These are phyloP conservation scores for Irpex sp. DNA, from an alignment of 1,284 basidiomycete species.

Conservation along the genomic window DNA sequence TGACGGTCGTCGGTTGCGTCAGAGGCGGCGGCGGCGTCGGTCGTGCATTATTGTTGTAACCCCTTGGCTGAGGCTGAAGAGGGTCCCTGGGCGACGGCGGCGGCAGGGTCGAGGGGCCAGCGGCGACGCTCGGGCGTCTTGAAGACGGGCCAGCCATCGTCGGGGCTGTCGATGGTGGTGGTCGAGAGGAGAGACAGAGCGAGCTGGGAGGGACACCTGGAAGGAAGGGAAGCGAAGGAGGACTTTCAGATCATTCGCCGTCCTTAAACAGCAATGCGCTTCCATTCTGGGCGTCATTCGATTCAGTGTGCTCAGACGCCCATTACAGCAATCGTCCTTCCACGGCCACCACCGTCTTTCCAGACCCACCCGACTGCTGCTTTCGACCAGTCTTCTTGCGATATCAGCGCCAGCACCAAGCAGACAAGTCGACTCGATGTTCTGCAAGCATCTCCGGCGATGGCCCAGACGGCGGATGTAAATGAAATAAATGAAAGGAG, in stretches of 20 bases:
- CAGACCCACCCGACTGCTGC: not conserved
- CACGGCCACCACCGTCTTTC: not conserved
- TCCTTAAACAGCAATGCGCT: not conserved
- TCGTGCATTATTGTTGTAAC: not conserved
- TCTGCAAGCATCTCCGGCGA: too few relatives aligned
- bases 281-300: not conserved
- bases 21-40: not conserved
- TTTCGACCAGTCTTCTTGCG: not conserved
- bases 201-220: not conserved
- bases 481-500: not conserved
- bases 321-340: not conserved
- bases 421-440: not conserved
- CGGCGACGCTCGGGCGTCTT: not conserved
- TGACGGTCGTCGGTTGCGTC: conserved; percentile 44
- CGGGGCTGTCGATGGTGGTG: not conserved
- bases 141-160: not conserved
- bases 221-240: not conserved
- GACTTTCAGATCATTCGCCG: not conserved
- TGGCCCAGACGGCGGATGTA: not conserved
- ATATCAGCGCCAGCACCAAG: not conserved
- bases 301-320: not conserved
- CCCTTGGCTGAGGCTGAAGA: conserved; percentile 2
- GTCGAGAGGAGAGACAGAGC: not conserved
- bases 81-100: not conserved
- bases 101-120: not conserved